Evolutionary conservation across 495 filamentous ascomycete genomes (phyloP), one percentile per base, ranked within the genome.

Genomic region (Bacidia rubella): DNA sequence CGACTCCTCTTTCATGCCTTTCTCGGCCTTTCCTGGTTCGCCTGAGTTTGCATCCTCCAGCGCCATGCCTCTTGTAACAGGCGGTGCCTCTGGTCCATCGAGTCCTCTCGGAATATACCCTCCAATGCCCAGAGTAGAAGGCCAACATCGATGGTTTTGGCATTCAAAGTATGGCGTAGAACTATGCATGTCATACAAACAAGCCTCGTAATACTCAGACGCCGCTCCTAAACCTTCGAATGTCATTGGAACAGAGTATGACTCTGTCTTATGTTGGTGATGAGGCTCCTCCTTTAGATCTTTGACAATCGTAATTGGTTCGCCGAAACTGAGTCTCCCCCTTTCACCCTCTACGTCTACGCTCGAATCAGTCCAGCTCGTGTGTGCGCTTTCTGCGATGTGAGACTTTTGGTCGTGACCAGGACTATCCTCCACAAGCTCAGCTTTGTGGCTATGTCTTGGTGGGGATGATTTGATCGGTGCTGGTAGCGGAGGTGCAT

Each of bases 151-250:
- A 56, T 76, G 74, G 41, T 73, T 70, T 12, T 65, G 45, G 41
- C 74, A 76, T 41, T 73, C 68, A 50, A 77, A 77, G 52, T 70
- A 75, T 0, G 73, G 70, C 5, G 61, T 67, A 24, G 64, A 62
- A 54, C 68, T 74, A 47, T 74, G 70, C 25, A 73, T 54, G 38
- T 77, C 74, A 56, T 76, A 71, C 0, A 71, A 66, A 58, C 71
- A 73, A 4, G 72, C 74, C 52, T 76, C 70, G 27, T 70, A 77
- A 48, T 77, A 77, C 56, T 77, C 74, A 2, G 74, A 72, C 2
- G 72, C 71, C 38, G 64, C 56, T 15, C 74, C 74, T 63, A 46
- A 57, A 9, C 23, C 55, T 54, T 47, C 63, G 60, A 15, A 62
- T 5, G 5, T 24, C 3, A 2, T 38, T 19, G 22, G 24, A 1